Evolutionary conservation across 1,284 basidiomycete species (phyloP), one percentile per base, ranked within the genome.

Genomic region (Peniophora sp.): DNA sequence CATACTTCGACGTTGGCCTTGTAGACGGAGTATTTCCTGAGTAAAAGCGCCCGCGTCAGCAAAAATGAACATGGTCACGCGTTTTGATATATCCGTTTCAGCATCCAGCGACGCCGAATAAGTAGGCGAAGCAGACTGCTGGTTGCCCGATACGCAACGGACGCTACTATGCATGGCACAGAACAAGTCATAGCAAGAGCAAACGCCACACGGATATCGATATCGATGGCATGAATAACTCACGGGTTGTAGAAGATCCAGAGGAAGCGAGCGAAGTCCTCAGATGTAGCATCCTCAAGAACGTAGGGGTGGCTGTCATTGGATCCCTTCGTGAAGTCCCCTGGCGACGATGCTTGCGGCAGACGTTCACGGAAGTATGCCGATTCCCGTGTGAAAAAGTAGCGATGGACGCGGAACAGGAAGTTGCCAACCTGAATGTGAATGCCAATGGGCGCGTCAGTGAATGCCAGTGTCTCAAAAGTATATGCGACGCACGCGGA

Each of bases 171-270:
- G n/a, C n/a, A n/a, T n/a, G n/a, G n/a, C 27, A 32, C 27, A 32
- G 27, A 32, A 12, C 27, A 41, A 5, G 18, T n/a, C 15, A n/a
- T 8, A 41, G 34, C 34, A 36, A n/a, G 34, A 36, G 34, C 34
- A n/a, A 36, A n/a, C 34, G 34, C 10, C 34, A 10, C 34, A 10
- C 34, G 10, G 34, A n/a, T 36, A 36, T 36, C 34, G 34, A n/a
- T 36, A n/a, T 10, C n/a, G n/a, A 36, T n/a, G 10, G 34, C 10
- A 8, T 3, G 20, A 24, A 17, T n/a, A 15, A 49, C 56, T 2
- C 24, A 85, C 83, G 74, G 75, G 49, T 85, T 80, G 45, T 86
- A 87, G 64, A 85, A 86, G 0, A 87, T 76, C 83, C 84, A 85
- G 0, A 85, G 57, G 23, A 87, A 76, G 3, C 70, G 67, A 0